Conservation (phyloP, 2,329 filamentous ascomycete genomes). For the Diaporthe eres region DNA sequence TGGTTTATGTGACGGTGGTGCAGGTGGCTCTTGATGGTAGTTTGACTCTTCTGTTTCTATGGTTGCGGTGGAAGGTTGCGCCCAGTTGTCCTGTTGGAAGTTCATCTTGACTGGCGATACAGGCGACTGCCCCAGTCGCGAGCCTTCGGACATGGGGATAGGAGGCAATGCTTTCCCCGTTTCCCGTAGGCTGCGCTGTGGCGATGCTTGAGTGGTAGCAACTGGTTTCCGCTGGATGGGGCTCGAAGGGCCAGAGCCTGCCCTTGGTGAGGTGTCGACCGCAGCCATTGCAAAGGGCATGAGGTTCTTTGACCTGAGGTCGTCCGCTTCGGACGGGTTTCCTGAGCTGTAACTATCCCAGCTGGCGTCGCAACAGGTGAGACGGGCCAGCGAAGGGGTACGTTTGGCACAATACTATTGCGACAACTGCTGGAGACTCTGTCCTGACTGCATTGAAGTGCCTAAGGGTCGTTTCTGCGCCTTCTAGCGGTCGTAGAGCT, state of each 20-base stretch:
- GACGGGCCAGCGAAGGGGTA: slow-evolving; percentile 36
- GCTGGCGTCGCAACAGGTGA: slow-evolving; percentile 42
- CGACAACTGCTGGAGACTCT: slow-evolving; percentile 34
- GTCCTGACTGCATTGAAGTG: slow-evolving; percentile 39
- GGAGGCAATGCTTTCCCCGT: slow-evolving; percentile 50
- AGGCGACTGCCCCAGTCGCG: slow-evolving; percentile 65
- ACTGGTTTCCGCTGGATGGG: slow-evolving; percentile 54
- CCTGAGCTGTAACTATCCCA: slow-evolving; percentile 29
- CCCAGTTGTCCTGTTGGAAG: slow-evolving; percentile 67
- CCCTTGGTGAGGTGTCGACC: slow-evolving; percentile 47
- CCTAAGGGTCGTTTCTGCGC: not conserved
- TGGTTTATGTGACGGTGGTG: slow-evolving; percentile 55
- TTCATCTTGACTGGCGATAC: slow-evolving; percentile 70
- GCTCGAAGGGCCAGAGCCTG: slow-evolving; percentile 47
- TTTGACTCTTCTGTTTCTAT: slow-evolving; percentile 57
- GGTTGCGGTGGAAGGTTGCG: slow-evolving; percentile 64
- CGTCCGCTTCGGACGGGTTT: slow-evolving; percentile 29
- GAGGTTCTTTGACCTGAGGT: slow-evolving; percentile 35
- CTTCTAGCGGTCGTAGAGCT: slow-evolving; percentile 1
- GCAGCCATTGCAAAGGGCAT: slow-evolving; percentile 50
- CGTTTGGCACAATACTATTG: slow-evolving; percentile 42
- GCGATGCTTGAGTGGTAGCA: slow-evolving; percentile 51
- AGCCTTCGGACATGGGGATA: slow-evolving; percentile 52
- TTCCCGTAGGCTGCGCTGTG: slow-evolving; percentile 53
- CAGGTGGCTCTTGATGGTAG: slow-evolving; percentile 24